These are phyloP conservation scores for Metschnikowia gelsemii DNA, from an alignment of 805 yeast species.

Conservation along the genomic window DNA sequence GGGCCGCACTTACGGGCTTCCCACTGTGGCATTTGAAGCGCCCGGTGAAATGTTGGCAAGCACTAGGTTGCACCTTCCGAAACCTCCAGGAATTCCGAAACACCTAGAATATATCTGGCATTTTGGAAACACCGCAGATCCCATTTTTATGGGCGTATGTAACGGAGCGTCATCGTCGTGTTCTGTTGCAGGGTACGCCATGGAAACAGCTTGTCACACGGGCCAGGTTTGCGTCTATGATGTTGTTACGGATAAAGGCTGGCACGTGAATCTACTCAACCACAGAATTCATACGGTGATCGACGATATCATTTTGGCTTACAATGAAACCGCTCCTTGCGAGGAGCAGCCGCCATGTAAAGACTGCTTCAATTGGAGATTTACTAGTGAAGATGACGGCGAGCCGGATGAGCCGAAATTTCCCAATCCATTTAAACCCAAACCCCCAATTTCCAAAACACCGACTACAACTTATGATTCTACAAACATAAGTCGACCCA, in stretches of 20 bases:
- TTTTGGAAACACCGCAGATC: constrained; percentile 95
- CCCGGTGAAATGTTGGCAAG: constrained; percentile 91
- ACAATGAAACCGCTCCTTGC: constrained; percentile 78
- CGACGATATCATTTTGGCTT: constrained; percentile 68
- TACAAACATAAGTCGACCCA: constrained; percentile 4
- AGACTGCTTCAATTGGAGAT: constrained; percentile 90
- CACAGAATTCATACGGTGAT: constrained; percentile 91
- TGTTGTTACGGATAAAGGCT: constrained; percentile 82
- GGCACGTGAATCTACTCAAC: constrained; percentile 84
- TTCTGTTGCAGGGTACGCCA: constrained; percentile 90
- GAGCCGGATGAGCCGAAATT: constrained; percentile 38
- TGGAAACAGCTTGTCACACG: constrained; percentile 94
- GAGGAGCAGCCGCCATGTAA: constrained; percentile 75
- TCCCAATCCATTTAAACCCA: constrained; percentile 40
- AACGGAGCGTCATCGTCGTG: constrained; percentile 91
- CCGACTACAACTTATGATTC: neutral
- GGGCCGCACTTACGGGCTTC: constrained; percentile 87
- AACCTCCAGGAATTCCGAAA: constrained; percentile 84
- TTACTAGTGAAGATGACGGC: constrained; percentile 49
- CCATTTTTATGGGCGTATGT: constrained; percentile 94
- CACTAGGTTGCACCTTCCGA: constrained; percentile 80
- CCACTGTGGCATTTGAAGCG: constrained; percentile 87
- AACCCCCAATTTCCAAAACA: constrained; percentile 16
- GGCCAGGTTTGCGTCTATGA: constrained; percentile 88
- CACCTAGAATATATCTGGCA: constrained; percentile 88